Base-by-base conservation (phyloP, 2,329 filamentous ascomycete species). In the Lachnellula cervina region DNA sequence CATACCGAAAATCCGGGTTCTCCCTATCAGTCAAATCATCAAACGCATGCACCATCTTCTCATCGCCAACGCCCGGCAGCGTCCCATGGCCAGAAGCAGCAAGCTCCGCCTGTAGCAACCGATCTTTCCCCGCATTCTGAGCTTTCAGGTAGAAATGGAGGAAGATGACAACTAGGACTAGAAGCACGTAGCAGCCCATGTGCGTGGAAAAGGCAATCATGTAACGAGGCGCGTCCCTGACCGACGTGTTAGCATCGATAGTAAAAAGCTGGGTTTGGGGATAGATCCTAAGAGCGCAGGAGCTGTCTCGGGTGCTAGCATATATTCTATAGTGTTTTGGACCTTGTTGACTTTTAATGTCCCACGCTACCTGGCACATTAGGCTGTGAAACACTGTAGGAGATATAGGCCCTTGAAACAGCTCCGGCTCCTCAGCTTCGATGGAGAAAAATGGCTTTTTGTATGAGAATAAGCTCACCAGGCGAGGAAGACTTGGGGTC, bases 131-230 rank as follows among this genome's bases (percentile, higher is more conserved):
- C 32, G 34, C 49, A 51, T 64, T 64, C 43, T 70, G 0, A 76
- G 76, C 38, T 72, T 70, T 1, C 61, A 52, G 64, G 57, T 62
- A 56, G 54, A 58, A 55, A 55, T 59, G 49, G 54, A 63, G 37
- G 49, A 62, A 62, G n/a, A 59, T 49, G 9, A 64, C 54, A 8
- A 63, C 54, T 13, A 63, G 19, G 5, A 65, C 57, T 4, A 66
- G 58, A 13, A 66, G 51, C 16, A 42, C 59, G 55, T 68, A 67
- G 4, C 77, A 81, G 11, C 72, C 77, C 70, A 83, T 74, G 56
- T 82, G 75, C 19, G 77, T 74, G 6, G 80, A 71, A 64, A 82
- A 80, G 16, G 79, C 80, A 0, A 77, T 79, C 13, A 74, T 73
- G 60, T 78, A 82, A 2, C 76, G 71, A 1, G 79, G 80, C 0